Conservation (phyloP, 805 yeast genomes). For the Yarrowia sp. region DNA sequence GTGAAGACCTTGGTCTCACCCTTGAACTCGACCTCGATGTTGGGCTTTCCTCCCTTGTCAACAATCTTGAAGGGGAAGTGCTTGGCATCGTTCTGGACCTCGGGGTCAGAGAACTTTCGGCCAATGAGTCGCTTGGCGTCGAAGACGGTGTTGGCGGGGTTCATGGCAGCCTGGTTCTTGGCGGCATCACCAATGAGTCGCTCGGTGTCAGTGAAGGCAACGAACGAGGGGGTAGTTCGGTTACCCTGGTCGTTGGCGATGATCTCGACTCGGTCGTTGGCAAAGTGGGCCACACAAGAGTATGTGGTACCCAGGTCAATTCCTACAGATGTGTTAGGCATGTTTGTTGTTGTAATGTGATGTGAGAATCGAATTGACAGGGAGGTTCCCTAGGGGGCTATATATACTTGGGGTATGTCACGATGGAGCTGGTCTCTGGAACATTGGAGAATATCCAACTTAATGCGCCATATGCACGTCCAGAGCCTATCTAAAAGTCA, state of each 20-base stretch:
- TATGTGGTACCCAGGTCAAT: constrained; percentile 97
- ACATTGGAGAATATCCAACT: constrained; percentile 35
- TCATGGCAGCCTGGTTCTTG: constrained; percentile 97
- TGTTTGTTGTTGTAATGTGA: constrained; percentile 43
- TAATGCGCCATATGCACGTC: constrained; percentile 21
- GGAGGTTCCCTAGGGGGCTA: constrained; percentile 2
- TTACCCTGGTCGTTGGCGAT: constrained; percentile 98
- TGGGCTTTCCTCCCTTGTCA: constrained; percentile 84
- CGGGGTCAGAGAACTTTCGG: constrained; percentile 78
- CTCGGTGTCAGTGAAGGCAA: constrained; percentile 94
- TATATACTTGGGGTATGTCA: constrained; percentile 20
- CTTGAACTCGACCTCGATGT: constrained; percentile 83
- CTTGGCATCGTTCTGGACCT: constrained; percentile 78
- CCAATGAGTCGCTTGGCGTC: constrained; percentile 97
- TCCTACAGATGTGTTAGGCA: constrained; percentile 65
- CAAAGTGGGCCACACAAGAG: constrained; percentile 94
- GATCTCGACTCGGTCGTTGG: constrained; percentile 89
- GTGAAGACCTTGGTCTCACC: constrained; percentile 90
- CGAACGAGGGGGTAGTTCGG: constrained; percentile 97
- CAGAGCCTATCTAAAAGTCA: constrained; percentile 33
- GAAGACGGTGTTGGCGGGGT: constrained; percentile 90
- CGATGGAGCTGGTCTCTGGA: constrained; percentile 34
- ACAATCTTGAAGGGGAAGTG: constrained; percentile 88
- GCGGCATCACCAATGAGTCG: constrained; percentile 98
- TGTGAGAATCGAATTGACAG: neutral